Percentiles rank a stretch among this genome's conserved stretches.
Conservation (phyloP, 345 rosid species). For the Citrus reticulata region DNA sequence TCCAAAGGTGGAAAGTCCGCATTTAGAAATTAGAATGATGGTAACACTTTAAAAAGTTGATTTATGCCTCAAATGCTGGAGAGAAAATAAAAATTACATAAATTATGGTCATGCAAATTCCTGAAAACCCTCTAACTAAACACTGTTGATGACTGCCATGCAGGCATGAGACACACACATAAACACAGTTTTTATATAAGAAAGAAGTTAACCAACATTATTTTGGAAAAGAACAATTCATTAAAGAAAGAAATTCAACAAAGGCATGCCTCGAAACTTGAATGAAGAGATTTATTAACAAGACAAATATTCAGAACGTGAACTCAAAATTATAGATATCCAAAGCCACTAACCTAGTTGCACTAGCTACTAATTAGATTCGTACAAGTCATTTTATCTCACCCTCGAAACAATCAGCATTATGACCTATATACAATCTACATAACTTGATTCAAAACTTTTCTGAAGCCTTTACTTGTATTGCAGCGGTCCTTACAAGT, state of each 20-base stretch:
- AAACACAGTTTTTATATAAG: neutral
- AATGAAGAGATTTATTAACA: conserved; percentile 22
- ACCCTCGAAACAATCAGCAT: conserved; percentile 21
- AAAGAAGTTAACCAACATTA: neutral
- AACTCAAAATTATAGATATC: conserved; percentile 12
- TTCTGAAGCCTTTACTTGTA: conserved; percentile 21
- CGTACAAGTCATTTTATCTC: conserved; percentile 13
- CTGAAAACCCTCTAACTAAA: neutral
- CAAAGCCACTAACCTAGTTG: conserved; percentile 18
- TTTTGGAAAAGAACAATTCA: neutral
- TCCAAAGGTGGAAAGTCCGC: neutral
- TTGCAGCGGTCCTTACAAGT: conserved; percentile 10
- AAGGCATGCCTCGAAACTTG: conserved; percentile 1
- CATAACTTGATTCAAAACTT: conserved; percentile 22
- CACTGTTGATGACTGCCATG: neutral
- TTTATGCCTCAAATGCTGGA: neutral
- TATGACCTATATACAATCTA: conserved; percentile 31
- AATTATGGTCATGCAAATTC: neutral
- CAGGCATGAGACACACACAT: neutral
- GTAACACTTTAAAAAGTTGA: neutral
- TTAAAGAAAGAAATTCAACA: neutral
- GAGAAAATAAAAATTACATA: neutral
- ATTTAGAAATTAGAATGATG: neutral
- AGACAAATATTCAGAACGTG: conserved; percentile 10
- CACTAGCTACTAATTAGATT: conserved; percentile 16